Evolutionary conservation across 2,329 filamentous ascomycete species (phyloP).

Genomic region (Fusarium austroafricanum): DNA sequence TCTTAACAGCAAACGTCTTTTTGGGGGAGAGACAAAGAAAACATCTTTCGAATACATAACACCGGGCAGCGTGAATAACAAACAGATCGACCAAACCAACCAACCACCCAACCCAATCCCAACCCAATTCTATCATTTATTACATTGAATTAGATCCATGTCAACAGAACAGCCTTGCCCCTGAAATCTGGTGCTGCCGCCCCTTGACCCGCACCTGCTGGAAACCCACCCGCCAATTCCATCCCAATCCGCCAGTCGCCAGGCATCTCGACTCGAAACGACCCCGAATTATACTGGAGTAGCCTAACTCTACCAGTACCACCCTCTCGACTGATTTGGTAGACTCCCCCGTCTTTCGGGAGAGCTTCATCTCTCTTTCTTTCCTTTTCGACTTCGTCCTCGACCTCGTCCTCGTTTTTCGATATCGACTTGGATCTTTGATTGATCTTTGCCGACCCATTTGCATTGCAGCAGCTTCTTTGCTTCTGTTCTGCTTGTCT

Average conservation of each 20-base stretch:
- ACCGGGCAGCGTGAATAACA: not conserved
- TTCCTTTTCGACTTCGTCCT: conserved; percentile 13
- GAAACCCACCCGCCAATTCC: conserved; percentile 29
- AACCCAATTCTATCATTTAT: conserved; percentile 1
- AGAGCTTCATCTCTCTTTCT: conserved; percentile 28
- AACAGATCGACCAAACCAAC: not conserved
- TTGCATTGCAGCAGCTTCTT: conserved; percentile 3
- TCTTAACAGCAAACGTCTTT: not conserved
- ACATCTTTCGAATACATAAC: not conserved
- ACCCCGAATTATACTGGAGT: conserved; percentile 40
- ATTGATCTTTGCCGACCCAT: conserved; percentile 10
- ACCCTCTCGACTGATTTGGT: conserved; percentile 28
- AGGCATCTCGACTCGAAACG: conserved; percentile 25
- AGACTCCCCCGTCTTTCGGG: conserved; percentile 40
- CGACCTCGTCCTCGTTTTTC: conserved; percentile 5
- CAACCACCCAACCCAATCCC: not conserved
- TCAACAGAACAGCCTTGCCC: conserved; percentile 32
- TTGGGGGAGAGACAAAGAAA: not conserved
- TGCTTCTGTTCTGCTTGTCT: conserved; percentile 13
- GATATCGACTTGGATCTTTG: conserved; percentile 12
- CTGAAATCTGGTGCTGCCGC: conserved; percentile 43
- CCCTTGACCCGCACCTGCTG: conserved; percentile 36
- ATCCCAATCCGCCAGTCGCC: not conserved
- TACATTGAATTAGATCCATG: conserved; percentile 19
- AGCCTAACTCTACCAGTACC: not conserved